These are phyloP conservation scores for Heritiera littoralis DNA, from an alignment of 345 rosid species.

Conservation along the genomic window DNA sequence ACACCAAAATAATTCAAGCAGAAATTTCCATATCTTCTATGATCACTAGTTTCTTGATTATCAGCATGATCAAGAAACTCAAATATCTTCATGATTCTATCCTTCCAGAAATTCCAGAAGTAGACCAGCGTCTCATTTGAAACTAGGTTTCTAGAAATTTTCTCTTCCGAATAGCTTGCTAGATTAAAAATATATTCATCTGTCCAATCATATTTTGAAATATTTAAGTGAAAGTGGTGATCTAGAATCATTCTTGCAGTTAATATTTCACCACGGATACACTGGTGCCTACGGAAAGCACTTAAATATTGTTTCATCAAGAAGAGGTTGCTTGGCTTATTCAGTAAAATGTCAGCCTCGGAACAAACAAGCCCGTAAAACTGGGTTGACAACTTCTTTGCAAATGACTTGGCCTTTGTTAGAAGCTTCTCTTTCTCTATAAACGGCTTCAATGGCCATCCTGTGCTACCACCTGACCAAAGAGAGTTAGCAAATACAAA, in stretches of 20 bases:
- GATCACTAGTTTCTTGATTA: conserved; percentile 2
- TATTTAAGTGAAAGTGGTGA: conserved; percentile 23
- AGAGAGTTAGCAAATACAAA: conserved; percentile 43
- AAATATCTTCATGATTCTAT: conserved; percentile 30
- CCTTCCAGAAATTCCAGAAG: conserved; percentile 53
- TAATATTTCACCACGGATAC: conserved; percentile 40
- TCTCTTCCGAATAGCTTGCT: conserved; percentile 20
- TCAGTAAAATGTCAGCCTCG: conserved; percentile 34
- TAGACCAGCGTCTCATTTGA: conserved; percentile 39
- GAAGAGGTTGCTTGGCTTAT: conserved; percentile 23
- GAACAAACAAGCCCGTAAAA: conserved; percentile 32
- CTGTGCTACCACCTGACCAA: conserved; percentile 42
- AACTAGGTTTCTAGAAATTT: conserved; percentile 14
- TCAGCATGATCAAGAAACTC: conserved; percentile 21
- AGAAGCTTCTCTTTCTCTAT: conserved; percentile 34
- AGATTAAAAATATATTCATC: conserved; percentile 29
- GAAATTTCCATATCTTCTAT: conserved; percentile 32
- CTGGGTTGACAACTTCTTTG: conserved; percentile 25
- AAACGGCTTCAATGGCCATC: conserved; percentile 55
- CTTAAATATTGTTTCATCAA: conserved; percentile 33
- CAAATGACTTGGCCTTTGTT: conserved; percentile 38
- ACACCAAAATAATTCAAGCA: conserved; percentile 53
- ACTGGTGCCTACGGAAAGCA: conserved; percentile 31
- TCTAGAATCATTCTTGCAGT: conserved; percentile 46
- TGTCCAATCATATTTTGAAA: conserved; percentile 32